Percentiles rank a stretch among this genome's conserved stretches.
These are phyloP conservation scores for Astragalus membranaceus DNA, from an alignment of 306 rosid species.

Conservation along the genomic window DNA sequence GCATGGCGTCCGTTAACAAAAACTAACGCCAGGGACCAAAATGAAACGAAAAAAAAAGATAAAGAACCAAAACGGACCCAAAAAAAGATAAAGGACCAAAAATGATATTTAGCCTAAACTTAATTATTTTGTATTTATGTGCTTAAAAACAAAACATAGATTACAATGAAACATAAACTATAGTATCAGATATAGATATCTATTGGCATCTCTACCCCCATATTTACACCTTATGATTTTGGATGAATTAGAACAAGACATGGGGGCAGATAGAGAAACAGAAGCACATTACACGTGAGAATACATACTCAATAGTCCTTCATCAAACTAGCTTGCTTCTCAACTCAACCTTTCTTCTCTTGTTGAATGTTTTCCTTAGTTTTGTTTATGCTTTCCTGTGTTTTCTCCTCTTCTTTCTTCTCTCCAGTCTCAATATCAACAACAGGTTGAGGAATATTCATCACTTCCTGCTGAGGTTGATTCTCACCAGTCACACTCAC, in stretches of 20 bases:
- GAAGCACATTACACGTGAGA: slow-evolving; percentile 1
- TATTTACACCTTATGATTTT: not conserved
- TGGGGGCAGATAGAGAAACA: slow-evolving; percentile 11
- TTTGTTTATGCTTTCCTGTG: not conserved
- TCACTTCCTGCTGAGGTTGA: not conserved
- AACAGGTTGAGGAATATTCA: not conserved
- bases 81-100: too few relatives aligned
- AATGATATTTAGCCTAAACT: too few relatives aligned
- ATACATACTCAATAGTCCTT: not conserved
- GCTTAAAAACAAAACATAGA: not conserved
- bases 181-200: too few relatives aligned
- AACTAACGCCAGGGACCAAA: too few relatives aligned
- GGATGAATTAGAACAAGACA: not conserved
- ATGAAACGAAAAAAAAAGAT: too few relatives aligned
- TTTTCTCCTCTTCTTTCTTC: not conserved
- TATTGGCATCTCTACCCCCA: not conserved
- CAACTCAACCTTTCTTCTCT: not conserved
- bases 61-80: too few relatives aligned
- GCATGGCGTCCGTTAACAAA: too few relatives aligned
- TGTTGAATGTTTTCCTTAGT: not conserved
- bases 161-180: not conserved
- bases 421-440: slow-evolving; percentile 19
- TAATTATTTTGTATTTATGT: too few relatives aligned
- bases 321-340: not conserved
- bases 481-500: not conserved